These are phyloP conservation scores for Mycena amicta DNA, from an alignment of 768 basidiomycete genomes.

Conservation along the genomic window DNA sequence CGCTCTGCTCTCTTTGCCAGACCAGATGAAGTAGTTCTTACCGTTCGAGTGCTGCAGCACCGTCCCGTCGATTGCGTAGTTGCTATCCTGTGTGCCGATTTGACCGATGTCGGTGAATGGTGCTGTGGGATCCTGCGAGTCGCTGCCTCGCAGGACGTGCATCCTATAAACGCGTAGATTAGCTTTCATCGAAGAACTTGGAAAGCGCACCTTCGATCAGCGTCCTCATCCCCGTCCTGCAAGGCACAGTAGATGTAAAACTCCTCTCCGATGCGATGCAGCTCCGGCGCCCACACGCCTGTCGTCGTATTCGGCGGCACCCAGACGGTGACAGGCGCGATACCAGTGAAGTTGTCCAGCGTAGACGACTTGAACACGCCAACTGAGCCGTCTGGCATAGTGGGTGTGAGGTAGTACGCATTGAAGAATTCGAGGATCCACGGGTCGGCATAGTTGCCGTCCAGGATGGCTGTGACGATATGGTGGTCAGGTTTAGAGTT, in stretches of 20 bases:
- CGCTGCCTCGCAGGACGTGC: slow-evolving; percentile 7
- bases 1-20: slow-evolving; percentile 7
- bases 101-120: slow-evolving; percentile 7
- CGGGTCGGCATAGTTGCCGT: slow-evolving; percentile 13
- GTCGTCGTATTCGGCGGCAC: slow-evolving; percentile 1
- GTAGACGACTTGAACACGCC: slow-evolving; percentile 9
- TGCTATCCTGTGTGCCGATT: slow-evolving; percentile 5
- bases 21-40: slow-evolving; percentile 14
- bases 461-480: neutral
- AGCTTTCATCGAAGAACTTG: neutral
- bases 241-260: slow-evolving; percentile 11
- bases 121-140: slow-evolving; percentile 7
- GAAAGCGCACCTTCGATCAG: neutral
- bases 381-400: slow-evolving; percentile 16
- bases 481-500: neutral
- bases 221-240: slow-evolving; percentile 9
- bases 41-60: slow-evolving; percentile 9
- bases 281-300: slow-evolving; percentile 9
- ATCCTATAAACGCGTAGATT: slow-evolving; percentile 2
- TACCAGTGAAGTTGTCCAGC: slow-evolving; percentile 14
- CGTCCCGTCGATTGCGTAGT: slow-evolving; percentile 11
- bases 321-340: slow-evolving; percentile 5
- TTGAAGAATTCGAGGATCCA: slow-evolving; percentile 12
- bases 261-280: slow-evolving; percentile 9
- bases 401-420: slow-evolving; percentile 10